Conservation (phyloP, 208 protist species). For the Wallacemonas collosoma region DNA sequence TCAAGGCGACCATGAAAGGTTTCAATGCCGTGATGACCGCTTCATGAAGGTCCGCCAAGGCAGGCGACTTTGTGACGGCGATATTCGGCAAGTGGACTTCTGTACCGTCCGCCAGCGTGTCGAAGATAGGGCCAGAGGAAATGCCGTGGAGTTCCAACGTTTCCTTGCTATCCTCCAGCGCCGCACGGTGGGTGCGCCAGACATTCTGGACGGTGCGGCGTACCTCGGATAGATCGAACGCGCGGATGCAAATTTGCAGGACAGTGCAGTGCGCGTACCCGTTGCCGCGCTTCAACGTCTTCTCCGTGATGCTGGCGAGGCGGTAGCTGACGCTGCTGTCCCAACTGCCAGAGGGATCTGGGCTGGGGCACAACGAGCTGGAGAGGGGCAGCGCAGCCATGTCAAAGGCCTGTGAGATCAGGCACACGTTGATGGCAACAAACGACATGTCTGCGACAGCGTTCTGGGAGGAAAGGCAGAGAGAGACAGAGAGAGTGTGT, state of each 20-base stretch:
- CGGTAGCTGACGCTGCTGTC: constrained; percentile 51
- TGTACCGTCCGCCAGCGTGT: constrained; percentile 32
- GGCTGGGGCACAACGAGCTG: constrained; percentile 47
- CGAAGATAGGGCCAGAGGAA: constrained; percentile 49
- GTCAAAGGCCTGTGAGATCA: constrained; percentile 72
- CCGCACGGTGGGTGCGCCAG: constrained; percentile 38
- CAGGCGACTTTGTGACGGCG: constrained; percentile 37
- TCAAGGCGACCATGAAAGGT: constrained; percentile 50
- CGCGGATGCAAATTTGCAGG: constrained; percentile 60
- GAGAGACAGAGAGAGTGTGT: neutral
- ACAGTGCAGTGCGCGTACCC: constrained; percentile 80
- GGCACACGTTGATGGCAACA: constrained; percentile 69
- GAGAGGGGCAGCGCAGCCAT: constrained; percentile 67
- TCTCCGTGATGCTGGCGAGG: constrained; percentile 54
- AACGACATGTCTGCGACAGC: constrained; percentile 35
- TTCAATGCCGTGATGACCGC: constrained; percentile 45
- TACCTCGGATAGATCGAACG: constrained; percentile 49
- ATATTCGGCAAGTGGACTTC: constrained; percentile 64
- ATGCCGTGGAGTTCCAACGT: constrained; percentile 39
- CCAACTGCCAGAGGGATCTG: constrained; percentile 33
- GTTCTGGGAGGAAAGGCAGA: neutral
- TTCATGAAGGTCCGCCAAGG: constrained; percentile 53
- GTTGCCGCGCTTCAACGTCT: constrained; percentile 43
- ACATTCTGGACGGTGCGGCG: constrained; percentile 43
- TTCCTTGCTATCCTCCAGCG: constrained; percentile 35